Base-by-base conservation (phyloP, 805 yeast genomes). In the Lipomyces yamadae region DNA sequence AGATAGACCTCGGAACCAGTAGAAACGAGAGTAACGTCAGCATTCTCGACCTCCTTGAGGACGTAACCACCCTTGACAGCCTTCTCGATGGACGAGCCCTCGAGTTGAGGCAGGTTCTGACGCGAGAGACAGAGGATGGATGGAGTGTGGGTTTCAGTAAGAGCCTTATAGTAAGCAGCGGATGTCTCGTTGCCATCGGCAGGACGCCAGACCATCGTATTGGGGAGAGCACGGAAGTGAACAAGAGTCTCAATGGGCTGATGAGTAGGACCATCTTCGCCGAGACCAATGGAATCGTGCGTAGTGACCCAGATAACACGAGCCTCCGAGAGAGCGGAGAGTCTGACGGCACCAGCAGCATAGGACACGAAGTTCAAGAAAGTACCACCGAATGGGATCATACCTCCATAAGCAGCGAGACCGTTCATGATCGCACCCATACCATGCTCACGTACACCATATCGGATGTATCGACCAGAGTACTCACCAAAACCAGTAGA, bases 371-470 rank as follows among this genome's bases (percentile, higher is more conserved):
- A 94, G 88, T 95, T 94, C 81, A 94, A 85, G 92, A 94, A 94
- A 77, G 99, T 94, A 82, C 97, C 98, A 80, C 97, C 97, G 83
- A 88, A 93, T 74, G 92, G 88, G 81, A 88, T 90, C 85, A 84
- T 87, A 83, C 91, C 91, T 72, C 88, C 88, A 77, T 82, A 94
- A 64, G 97, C 98, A 67, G 95, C 85, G 75, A 94, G 90, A 89
- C 99, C 99, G 82, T 95, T 94, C 87, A 93, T 85, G 80, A 93
- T 90, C 72, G 98, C 97, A 83, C 97, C 97, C 98, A 94, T 92
- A 80, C 91, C 98, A 82, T 95, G 98, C 85, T 94, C 99, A 83
- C 99, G 90, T 72, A 94, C 97, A 88, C 99, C 99, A 80, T 89
- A 94, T 83, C 98, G 89, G 81, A 94, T 84, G 84, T 94, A 94